Evolutionary conservation across 2,329 filamentous ascomycete genomes (phyloP).

Genomic region (Microdochium bolleyi): DNA sequence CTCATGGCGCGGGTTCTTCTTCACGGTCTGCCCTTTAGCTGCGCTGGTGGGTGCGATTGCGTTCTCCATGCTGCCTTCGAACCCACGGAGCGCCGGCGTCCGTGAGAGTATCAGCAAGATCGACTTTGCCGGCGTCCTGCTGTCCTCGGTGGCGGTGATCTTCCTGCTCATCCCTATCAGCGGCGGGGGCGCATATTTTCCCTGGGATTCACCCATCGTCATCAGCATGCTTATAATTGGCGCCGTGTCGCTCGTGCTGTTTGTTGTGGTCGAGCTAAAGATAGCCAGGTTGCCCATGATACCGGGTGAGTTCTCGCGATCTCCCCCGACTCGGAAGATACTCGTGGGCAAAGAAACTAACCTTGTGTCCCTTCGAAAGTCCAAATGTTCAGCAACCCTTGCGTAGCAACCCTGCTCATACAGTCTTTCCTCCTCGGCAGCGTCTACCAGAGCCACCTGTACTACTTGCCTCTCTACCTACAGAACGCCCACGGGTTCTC

Average conservation of each 20-base stretch:
- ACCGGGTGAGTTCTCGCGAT: constrained; percentile 26
- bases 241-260: constrained; percentile 32
- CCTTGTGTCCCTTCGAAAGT: constrained; percentile 18
- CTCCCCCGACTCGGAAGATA: constrained; percentile 1
- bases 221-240: constrained; percentile 51
- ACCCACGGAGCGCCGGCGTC: constrained; percentile 35
- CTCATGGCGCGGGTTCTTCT: constrained; percentile 26
- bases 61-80: constrained; percentile 43
- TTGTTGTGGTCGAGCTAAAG: constrained; percentile 48
- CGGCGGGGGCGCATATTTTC: constrained; percentile 45
- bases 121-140: constrained; percentile 49
- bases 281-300: constrained; percentile 49
- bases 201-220: constrained; percentile 47
- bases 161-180: constrained; percentile 57
- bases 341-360: not conserved
- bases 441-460: constrained; percentile 50
- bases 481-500: constrained; percentile 40
- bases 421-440: constrained; percentile 54
- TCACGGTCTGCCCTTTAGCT: constrained; percentile 43
- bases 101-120: constrained; percentile 43
- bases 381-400: constrained; percentile 43
- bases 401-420: constrained; percentile 44
- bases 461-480: constrained; percentile 55
- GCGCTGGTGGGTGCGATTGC: constrained; percentile 32
- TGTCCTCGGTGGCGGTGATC: constrained; percentile 47